phyloP scores from a whole-genome alignment of 2,329 filamentous ascomycete species.

The Falciphora oryzae region DNA sequence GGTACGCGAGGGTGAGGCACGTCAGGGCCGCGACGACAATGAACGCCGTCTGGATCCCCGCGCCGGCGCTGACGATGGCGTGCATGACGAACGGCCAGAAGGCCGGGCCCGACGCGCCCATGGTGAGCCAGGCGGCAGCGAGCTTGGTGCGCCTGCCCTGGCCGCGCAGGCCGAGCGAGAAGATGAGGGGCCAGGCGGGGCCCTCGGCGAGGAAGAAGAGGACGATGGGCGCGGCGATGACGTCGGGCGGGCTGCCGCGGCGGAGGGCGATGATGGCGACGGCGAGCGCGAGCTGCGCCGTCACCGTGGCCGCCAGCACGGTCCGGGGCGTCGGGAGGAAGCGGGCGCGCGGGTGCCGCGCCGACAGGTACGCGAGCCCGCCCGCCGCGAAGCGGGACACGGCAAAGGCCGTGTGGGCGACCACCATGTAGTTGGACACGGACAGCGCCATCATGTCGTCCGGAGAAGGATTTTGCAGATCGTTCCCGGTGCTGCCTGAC shows the following conservation, averaged over 20 bases:
- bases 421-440: constrained; percentile 60
- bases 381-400: constrained; percentile 66
- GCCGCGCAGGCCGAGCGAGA: constrained; percentile 72
- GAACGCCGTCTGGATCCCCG: constrained; percentile 56
- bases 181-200: constrained; percentile 77
- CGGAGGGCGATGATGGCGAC: constrained; percentile 41
- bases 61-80: constrained; percentile 55
- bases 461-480: constrained; percentile 26
- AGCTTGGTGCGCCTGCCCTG: constrained; percentile 76
- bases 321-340: constrained; percentile 60
- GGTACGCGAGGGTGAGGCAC: constrained; percentile 39
- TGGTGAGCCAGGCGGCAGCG: constrained; percentile 71
- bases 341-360: constrained; percentile 33
- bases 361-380: constrained; percentile 54
- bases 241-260: constrained; percentile 35
- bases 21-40: constrained; percentile 53
- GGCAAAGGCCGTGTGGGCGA: constrained; percentile 69
- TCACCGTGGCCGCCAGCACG: constrained; percentile 51
- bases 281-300: constrained; percentile 51
- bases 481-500: constrained; percentile 25
- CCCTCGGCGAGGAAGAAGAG: constrained; percentile 77
- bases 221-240: constrained; percentile 54
- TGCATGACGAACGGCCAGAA: constrained; percentile 72
- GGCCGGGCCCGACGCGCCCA: constrained; percentile 66
- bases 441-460: constrained; percentile 41